phyloP scores from a whole-genome alignment of 176 grass and related monocot genomes.

The Triticum timopheevii region DNA sequence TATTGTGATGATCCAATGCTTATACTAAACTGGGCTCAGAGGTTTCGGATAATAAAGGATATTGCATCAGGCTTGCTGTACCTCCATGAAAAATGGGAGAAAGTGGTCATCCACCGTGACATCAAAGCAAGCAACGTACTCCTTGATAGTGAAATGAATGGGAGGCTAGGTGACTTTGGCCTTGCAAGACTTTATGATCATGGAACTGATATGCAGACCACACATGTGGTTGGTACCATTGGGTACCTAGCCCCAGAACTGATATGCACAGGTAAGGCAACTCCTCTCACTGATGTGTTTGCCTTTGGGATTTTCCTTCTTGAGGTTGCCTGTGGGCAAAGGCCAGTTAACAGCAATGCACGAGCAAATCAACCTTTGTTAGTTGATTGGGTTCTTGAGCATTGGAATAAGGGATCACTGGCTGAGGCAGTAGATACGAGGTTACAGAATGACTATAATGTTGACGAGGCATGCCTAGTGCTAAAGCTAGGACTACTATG shows the following conservation, averaged over 20 bases:
- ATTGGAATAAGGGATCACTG: conserved; percentile 14
- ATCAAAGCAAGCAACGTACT: conserved; percentile 42
- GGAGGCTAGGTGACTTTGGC: conserved; percentile 49
- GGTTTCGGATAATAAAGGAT: conserved; percentile 47
- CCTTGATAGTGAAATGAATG: conserved; percentile 27
- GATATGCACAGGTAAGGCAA: conserved; percentile 32
- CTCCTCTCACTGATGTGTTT: conserved; percentile 52
- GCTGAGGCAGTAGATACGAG: conserved; percentile 22
- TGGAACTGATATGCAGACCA: conserved; percentile 40
- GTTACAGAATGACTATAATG: background rate
- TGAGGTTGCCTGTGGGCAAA: conserved; percentile 38
- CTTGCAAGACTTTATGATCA: conserved; percentile 56
- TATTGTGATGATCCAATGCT: background rate
- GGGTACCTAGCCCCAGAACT: conserved; percentile 63
- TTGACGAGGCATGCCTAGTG: conserved; percentile 50
- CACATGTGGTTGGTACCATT: conserved; percentile 46
- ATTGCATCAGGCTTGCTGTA: conserved; percentile 44
- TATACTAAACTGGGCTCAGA: conserved; percentile 21
- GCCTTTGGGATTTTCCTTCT: conserved; percentile 55
- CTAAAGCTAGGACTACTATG: conserved; percentile 50
- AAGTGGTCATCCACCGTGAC: conserved; percentile 35
- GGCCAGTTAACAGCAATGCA: conserved; percentile 10
- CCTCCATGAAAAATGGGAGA: conserved; percentile 52
- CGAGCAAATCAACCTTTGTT: background rate
- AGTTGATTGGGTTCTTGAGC: conserved; percentile 39